Percentiles rank a stretch among this genome's conserved stretches.
Evolutionary conservation across 805 yeast species (phyloP).

Genomic region (Yarrowia yakushimensis): DNA sequence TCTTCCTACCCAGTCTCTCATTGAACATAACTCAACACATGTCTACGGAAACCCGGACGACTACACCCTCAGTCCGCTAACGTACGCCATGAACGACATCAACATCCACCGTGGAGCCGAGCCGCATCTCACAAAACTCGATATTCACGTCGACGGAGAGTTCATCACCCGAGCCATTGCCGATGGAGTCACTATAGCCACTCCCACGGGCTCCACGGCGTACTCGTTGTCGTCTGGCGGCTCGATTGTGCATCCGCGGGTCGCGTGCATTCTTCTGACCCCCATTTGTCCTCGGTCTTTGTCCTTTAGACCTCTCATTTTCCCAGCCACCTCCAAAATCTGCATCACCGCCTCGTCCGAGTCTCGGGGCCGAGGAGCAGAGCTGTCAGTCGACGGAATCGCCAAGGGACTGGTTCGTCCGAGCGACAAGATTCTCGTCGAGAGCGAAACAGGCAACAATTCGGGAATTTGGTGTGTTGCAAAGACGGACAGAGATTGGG

Average conservation of each 20-base stretch:
- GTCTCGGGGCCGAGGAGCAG: constrained; percentile 45
- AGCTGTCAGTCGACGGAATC: constrained; percentile 79
- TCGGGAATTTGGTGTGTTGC: constrained; percentile 86
- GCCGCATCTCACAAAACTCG: constrained; percentile 80
- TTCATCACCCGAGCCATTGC: constrained; percentile 86
- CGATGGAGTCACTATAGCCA: constrained; percentile 79
- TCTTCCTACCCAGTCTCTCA: background rate
- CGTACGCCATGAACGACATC: constrained; percentile 90
- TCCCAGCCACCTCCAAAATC: constrained; percentile 75
- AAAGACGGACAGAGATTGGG: constrained; percentile 83
- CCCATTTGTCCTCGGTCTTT: constrained; percentile 91
- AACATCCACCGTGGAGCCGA: constrained; percentile 83
- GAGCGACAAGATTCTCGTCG: constrained; percentile 53
- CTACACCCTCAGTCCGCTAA: constrained; percentile 36
- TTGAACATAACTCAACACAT: constrained; percentile 11
- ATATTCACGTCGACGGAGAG: constrained; percentile 79
- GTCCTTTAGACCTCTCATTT: constrained; percentile 81
- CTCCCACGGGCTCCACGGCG: constrained; percentile 96
- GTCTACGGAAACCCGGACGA: constrained; percentile 20
- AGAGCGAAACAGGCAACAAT: constrained; percentile 32
- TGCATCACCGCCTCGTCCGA: constrained; percentile 35
- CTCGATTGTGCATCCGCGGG: constrained; percentile 84
- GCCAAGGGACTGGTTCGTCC: constrained; percentile 62
- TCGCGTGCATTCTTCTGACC: constrained; percentile 74
- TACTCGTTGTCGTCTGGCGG: constrained; percentile 90